phyloP scores from a whole-genome alignment of 441 rosid genomes.

The Bocquillonia castaneifolia region DNA sequence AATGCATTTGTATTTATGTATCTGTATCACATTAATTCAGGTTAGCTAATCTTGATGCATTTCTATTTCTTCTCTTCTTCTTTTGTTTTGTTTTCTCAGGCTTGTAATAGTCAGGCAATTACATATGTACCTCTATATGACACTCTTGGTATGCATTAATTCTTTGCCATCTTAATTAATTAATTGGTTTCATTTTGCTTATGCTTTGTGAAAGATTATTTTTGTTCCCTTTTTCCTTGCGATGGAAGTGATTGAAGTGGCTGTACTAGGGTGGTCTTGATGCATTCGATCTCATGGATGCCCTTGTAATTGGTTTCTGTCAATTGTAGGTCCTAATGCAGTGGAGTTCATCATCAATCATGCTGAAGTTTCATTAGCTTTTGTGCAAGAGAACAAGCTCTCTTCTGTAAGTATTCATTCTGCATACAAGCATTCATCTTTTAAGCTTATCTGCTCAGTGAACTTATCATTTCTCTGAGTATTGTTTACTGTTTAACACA shows the following conservation, averaged over 20 bases:
- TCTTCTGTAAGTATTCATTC: slow-evolving; percentile 47
- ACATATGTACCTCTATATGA: slow-evolving; percentile 84
- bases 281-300: too few relatives aligned
- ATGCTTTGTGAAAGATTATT: too few relatives aligned
- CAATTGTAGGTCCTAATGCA: slow-evolving; percentile 66
- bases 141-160: slow-evolving; percentile 54
- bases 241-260: too few relatives aligned
- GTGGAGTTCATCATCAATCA: slow-evolving; percentile 88
- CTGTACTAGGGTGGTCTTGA: background rate
- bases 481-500: background rate
- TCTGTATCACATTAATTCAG: background rate
- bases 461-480: background rate
- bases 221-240: too few relatives aligned
- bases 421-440: background rate
- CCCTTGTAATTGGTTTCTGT: background rate
- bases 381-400: slow-evolving; percentile 71
- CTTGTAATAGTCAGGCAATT: slow-evolving; percentile 70
- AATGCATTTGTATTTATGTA: background rate
- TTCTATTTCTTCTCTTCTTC: background rate
- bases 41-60: background rate
- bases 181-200: too few relatives aligned
- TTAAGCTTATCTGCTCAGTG: background rate
- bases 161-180: too few relatives aligned
- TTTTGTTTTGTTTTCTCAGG: slow-evolving; percentile 40
- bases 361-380: slow-evolving; percentile 75